phyloP scores from a whole-genome alignment of 176 grass and related monocot genomes.

The Ensete ventricosum region DNA sequence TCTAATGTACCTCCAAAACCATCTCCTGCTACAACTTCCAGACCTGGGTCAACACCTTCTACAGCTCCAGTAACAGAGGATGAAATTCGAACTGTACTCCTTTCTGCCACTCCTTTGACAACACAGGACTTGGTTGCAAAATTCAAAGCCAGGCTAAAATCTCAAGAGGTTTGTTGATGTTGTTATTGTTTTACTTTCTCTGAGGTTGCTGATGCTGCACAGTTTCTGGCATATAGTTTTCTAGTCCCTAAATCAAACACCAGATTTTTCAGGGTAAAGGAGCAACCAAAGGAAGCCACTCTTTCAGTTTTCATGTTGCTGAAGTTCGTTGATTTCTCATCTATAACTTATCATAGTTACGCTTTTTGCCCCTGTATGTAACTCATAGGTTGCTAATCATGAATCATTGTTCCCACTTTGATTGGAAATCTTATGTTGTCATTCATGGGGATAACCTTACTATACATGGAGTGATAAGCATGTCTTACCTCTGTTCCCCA shows the following conservation, averaged over 20 bases:
- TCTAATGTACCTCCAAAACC: constrained; percentile 29
- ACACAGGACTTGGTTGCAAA: constrained; percentile 88
- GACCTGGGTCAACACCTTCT: constrained; percentile 16
- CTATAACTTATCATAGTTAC: too few relatives aligned
- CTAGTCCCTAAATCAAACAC: neutral
- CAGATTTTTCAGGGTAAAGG: too few relatives aligned
- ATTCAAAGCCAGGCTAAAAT: constrained; percentile 86
- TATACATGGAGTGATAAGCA: too few relatives aligned
- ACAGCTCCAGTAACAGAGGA: constrained; percentile 72
- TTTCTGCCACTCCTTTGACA: constrained; percentile 56
- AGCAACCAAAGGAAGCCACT: too few relatives aligned
- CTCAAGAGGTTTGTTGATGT: constrained; percentile 41
- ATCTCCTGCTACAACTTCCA: constrained; percentile 2
- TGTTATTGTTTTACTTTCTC: neutral
- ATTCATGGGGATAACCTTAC: too few relatives aligned
- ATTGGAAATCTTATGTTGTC: too few relatives aligned
- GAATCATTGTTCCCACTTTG: too few relatives aligned
- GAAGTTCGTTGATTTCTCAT: too few relatives aligned
- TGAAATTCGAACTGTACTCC: constrained; percentile 84
- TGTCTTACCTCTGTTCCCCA: too few relatives aligned
- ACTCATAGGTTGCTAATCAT: too few relatives aligned
- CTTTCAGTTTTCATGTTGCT: too few relatives aligned
- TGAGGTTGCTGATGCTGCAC: neutral
- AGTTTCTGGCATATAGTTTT: neutral
- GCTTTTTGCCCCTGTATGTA: too few relatives aligned